Percentiles rank a stretch among this genome's conserved stretches.
phyloP scores from a whole-genome alignment of 108 stramenopile genomes.

The Nitzschia palea region DNA sequence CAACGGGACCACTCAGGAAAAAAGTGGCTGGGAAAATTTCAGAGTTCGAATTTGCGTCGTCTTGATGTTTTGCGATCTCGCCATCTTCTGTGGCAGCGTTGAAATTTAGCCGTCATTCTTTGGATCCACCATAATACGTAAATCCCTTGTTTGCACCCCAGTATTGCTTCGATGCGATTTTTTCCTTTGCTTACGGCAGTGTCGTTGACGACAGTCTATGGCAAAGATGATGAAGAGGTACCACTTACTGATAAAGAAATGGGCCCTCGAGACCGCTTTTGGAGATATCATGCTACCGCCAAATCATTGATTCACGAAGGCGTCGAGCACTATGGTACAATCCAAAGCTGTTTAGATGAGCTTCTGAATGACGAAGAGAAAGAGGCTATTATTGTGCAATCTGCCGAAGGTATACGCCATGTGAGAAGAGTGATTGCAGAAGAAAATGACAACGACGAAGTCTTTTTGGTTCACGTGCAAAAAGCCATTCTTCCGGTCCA shows the following conservation, averaged over 20 bases:
- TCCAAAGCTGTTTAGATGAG: constrained; percentile 22
- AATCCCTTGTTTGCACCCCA: no score
- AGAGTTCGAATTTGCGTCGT: no score
- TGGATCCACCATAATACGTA: no score
- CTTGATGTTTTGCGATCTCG: no score
- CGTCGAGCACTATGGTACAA: constrained; percentile 25
- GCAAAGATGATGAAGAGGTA: constrained; percentile 8
- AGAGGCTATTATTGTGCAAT: constrained; percentile 5
- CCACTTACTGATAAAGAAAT: constrained; percentile 5
- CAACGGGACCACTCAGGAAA: no score
- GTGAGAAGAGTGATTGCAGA: constrained; percentile 8
- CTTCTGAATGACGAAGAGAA: constrained; percentile 20
- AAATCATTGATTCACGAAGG: constrained; percentile 31
- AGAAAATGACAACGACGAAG: constrained; percentile 14
- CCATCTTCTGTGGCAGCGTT: no score
- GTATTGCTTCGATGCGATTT: no score
- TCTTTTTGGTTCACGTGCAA: constrained; percentile 26
- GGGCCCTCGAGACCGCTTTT: constrained; percentile 33
- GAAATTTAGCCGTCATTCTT: no score
- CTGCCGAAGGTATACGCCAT: constrained; percentile 13
- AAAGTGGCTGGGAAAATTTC: no score
- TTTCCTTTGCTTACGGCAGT: not conserved
- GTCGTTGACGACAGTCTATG: not conserved
- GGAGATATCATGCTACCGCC: constrained; percentile 19
- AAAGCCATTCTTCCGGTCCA: constrained; percentile 37